phyloP scores from a whole-genome alignment of 306 rosid genomes.

The Rubus idaeus region DNA sequence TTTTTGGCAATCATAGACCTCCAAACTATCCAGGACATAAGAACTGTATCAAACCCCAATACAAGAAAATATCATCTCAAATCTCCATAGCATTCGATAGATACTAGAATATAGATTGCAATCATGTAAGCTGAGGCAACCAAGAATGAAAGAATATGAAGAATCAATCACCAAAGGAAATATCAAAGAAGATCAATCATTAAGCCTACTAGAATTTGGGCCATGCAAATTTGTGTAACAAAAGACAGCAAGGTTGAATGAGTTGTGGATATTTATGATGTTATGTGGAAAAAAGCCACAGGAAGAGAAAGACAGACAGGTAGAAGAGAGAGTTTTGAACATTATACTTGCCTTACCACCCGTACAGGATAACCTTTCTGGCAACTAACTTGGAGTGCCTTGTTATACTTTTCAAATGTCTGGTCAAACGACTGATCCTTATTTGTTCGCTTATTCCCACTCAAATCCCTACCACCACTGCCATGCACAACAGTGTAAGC shows the following conservation, averaged over 20 bases:
- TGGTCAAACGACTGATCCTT: slow-evolving; percentile 69
- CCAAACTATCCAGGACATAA: background rate
- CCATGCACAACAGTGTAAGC: slow-evolving; percentile 11
- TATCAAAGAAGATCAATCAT: background rate
- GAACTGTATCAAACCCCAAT: background rate
- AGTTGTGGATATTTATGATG: background rate
- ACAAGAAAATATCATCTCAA: background rate
- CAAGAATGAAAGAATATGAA: background rate
- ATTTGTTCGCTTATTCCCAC: slow-evolving; percentile 67
- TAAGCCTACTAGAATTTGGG: background rate
- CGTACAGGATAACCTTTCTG: slow-evolving; percentile 77
- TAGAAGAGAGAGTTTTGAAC: background rate
- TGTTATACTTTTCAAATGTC: slow-evolving; percentile 56
- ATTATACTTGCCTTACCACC: slow-evolving; percentile 59
- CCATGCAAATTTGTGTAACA: background rate
- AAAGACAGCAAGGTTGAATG: background rate
- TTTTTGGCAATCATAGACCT: background rate
- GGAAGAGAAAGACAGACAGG: background rate
- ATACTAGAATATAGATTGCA: background rate
- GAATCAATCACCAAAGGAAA: background rate
- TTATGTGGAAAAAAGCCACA: background rate
- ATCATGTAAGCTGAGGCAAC: too few species aligned
- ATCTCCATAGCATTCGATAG: background rate
- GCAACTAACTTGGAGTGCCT: slow-evolving; percentile 70
- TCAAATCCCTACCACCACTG: slow-evolving; percentile 80